Evolutionary conservation across 257 asterid species (phyloP).

Genomic region (Ophiorrhiza pumila): DNA sequence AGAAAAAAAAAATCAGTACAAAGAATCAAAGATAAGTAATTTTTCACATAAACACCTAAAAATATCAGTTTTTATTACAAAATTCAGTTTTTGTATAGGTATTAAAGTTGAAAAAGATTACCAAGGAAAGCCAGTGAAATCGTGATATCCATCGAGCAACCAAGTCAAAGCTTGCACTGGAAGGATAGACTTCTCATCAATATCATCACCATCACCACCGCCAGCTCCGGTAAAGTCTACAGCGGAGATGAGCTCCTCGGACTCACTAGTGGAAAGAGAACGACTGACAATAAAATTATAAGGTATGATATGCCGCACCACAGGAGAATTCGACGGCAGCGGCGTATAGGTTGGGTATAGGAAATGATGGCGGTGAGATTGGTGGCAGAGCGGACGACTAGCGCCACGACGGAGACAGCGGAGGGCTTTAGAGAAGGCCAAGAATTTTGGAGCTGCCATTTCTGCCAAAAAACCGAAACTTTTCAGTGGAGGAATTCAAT

Average conservation of each 20-base stretch:
- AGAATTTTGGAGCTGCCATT: conserved; percentile 29
- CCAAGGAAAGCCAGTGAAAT: conserved; percentile 43
- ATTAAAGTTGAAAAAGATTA: conserved; percentile 7
- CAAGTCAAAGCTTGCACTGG: conserved; percentile 36
- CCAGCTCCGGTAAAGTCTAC: conserved; percentile 1
- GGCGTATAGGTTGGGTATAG: not conserved
- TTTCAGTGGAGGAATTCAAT: not conserved
- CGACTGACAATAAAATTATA: conserved; percentile 18
- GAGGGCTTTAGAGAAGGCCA: conserved; percentile 19
- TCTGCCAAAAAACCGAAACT: not conserved
- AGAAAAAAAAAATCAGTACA: no score
- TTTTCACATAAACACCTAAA: not conserved
- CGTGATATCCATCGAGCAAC: conserved; percentile 37
- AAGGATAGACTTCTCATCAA: conserved; percentile 24
- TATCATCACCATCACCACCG: not conserved
- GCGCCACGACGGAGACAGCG: conserved; percentile 14
- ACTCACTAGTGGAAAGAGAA: conserved; percentile 26
- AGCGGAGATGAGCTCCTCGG: conserved; percentile 12
- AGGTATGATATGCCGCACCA: not conserved
- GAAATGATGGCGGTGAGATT: conserved; percentile 10
- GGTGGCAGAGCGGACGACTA: conserved; percentile 7
- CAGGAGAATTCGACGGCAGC: not conserved
- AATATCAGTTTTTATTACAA: not conserved
- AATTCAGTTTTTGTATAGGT: no score
- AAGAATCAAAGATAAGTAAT: not conserved